These are phyloP conservation scores for Lentithecium fluviatile DNA, from an alignment of 495 filamentous ascomycete genomes.

Conservation along the genomic window DNA sequence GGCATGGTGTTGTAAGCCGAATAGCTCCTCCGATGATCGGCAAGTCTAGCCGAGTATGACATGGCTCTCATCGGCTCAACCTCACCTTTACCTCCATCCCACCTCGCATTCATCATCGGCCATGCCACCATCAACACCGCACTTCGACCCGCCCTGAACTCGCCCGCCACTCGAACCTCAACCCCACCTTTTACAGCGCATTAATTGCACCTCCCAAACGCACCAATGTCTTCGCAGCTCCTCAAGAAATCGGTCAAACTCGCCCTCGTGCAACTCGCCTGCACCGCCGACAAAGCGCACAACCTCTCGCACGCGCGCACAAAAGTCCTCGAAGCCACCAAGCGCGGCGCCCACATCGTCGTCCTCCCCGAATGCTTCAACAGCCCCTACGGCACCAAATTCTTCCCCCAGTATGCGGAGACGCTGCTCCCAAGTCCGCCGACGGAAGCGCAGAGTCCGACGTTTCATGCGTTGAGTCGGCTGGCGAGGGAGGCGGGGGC, in stretches of 20 bases:
- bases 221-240: constrained; percentile 26
- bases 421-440: constrained; percentile 77
- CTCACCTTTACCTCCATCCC: neutral
- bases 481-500: constrained; percentile 72
- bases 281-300: constrained; percentile 66
- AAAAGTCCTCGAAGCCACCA: constrained; percentile 80
- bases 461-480: constrained; percentile 77
- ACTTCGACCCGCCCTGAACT: neutral
- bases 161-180: no score
- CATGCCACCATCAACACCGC: neutral
- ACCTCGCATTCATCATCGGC: neutral
- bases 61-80: neutral
- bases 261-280: constrained; percentile 44
- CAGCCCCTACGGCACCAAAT: constrained; percentile 88
- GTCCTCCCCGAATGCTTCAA: constrained; percentile 91
- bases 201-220: neutral
- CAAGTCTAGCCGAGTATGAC: neutral
- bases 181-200: neutral
- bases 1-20: constrained; percentile 16
- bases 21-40: neutral
- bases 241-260: constrained; percentile 49
- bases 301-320: constrained; percentile 80
- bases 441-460: constrained; percentile 65
- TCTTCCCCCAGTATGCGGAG: constrained; percentile 91
- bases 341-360: constrained; percentile 68